These are phyloP conservation scores for Myriosclerotinia curreyana DNA, from an alignment of 2,329 filamentous ascomycete genomes.

Conservation along the genomic window DNA sequence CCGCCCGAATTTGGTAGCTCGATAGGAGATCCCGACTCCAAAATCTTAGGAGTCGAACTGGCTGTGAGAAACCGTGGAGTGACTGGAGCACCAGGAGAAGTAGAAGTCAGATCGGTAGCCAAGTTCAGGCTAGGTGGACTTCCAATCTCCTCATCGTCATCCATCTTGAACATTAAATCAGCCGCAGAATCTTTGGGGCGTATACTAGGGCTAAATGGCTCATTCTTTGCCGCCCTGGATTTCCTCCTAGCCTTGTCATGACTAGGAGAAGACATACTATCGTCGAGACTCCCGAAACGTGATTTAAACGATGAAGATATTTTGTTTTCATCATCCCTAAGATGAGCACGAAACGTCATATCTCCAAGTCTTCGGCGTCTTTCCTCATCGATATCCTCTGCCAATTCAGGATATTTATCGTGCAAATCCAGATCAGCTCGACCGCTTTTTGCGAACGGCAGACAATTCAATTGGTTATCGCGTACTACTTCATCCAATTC, in stretches of 20 bases:
- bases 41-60: conserved; percentile 19
- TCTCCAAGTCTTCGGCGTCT: conserved; percentile 68
- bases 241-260: conserved; percentile 47
- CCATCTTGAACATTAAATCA: conserved; percentile 93
- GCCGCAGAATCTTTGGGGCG: conserved; percentile 64
- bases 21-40: conserved; percentile 13
- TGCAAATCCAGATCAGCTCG: conserved; percentile 64
- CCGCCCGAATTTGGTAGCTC: conserved; percentile 11
- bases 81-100: neutral
- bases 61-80: conserved; percentile 13
- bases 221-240: conserved; percentile 49
- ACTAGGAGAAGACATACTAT: conserved; percentile 44
- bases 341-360: conserved; percentile 64
- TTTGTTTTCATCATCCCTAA: conserved; percentile 63
- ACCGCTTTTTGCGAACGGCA: conserved; percentile 74
- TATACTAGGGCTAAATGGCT: conserved; percentile 63
- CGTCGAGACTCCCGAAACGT: conserved; percentile 64
- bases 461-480: conserved; percentile 74
- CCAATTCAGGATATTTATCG: conserved; percentile 45
- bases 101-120: conserved; percentile 16
- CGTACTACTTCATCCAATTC: conserved; percentile 80
- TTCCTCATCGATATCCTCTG: conserved; percentile 65
- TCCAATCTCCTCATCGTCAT: conserved; percentile 51
- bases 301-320: conserved; percentile 58
- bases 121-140: conserved; percentile 7